Percentiles rank a stretch among this genome's conserved stretches.
phyloP scores from a whole-genome alignment of 2,329 filamentous ascomycete species.

The Lasiodiplodia citricola region DNA sequence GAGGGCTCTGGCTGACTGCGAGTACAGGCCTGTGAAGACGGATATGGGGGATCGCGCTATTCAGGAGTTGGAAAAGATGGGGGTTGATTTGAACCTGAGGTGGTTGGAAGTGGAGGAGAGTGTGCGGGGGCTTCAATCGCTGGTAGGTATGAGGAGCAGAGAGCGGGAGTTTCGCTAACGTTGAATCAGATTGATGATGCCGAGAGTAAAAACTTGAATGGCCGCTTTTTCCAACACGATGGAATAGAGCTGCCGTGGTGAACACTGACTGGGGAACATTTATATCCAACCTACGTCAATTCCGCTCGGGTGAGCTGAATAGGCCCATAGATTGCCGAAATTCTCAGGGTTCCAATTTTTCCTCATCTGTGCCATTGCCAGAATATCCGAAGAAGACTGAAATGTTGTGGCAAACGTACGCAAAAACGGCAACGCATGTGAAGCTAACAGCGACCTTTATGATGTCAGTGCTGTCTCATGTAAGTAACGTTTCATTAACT shows the following conservation, averaged over 20 bases:
- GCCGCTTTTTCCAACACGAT: not conserved
- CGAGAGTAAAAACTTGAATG: not conserved
- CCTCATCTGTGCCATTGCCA: too few relatives aligned
- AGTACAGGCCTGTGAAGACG: not conserved
- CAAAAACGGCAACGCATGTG: too few relatives aligned
- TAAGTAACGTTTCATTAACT: too few relatives aligned
- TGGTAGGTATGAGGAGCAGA: not conserved
- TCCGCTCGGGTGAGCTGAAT: too few relatives aligned
- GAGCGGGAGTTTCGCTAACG: not conserved
- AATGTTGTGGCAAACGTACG: too few relatives aligned
- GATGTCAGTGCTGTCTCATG: too few relatives aligned
- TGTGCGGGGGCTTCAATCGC: not conserved
- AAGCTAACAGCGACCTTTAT: too few relatives aligned
- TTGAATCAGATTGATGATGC: not conserved
- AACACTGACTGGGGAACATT: not conserved
- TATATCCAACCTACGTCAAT: too few relatives aligned
- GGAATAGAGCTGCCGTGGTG: constrained; percentile 7
- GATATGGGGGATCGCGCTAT: not conserved
- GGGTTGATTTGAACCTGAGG: not conserved
- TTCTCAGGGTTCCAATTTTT: too few relatives aligned
- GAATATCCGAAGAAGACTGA: too few relatives aligned
- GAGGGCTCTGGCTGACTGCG: not conserved
- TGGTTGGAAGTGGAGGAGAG: constrained; percentile 1
- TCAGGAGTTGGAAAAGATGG: not conserved
- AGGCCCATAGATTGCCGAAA: too few relatives aligned